phyloP scores from a whole-genome alignment of 208 protist species.

The Zelonia costaricensis region DNA sequence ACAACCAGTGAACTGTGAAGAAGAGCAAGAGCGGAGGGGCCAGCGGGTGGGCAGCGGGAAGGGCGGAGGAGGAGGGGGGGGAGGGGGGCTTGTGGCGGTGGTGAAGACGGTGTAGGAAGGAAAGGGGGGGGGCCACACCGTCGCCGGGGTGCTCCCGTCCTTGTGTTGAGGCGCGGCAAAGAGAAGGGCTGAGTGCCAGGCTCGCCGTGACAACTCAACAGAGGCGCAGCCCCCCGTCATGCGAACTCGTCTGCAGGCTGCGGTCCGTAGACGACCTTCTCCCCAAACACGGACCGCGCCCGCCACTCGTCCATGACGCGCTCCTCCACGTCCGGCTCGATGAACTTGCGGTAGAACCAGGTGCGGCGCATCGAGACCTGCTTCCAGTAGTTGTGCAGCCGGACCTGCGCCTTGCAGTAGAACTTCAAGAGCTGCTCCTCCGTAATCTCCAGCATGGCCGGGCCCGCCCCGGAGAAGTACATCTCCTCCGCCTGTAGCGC shows the following conservation, averaged over 20 bases:
- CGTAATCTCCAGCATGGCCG: slow-evolving; percentile 75
- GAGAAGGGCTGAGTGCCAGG: no score
- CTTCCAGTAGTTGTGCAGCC: slow-evolving; percentile 89
- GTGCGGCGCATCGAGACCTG: slow-evolving; percentile 73
- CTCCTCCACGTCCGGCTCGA: slow-evolving; percentile 75
- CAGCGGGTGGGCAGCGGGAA: no score
- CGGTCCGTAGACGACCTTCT: slow-evolving; percentile 71
- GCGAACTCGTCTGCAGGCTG: slow-evolving; percentile 39
- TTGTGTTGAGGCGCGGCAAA: no score
- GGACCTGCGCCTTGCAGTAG: slow-evolving; percentile 76
- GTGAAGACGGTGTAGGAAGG: no score
- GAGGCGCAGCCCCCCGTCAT: no score
- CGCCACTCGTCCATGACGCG: slow-evolving; percentile 62
- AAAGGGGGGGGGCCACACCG: no score
- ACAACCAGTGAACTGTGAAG: no score
- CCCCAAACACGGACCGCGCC: slow-evolving; percentile 66
- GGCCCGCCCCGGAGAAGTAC: slow-evolving; percentile 79
- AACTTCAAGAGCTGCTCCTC: slow-evolving; percentile 70
- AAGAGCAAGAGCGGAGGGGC: no score
- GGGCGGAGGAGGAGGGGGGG: no score
- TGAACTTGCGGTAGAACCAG: slow-evolving; percentile 83
- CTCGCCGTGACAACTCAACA: no score
- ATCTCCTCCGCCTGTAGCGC: slow-evolving; percentile 88
- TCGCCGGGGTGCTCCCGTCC: no score
- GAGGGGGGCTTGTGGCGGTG: no score